A percentile compares a stretch with the other conserved stretches of the same genome.
Evolutionary conservation across 805 yeast genomes (phyloP).

Genomic region (Yueomyces sp.): DNA sequence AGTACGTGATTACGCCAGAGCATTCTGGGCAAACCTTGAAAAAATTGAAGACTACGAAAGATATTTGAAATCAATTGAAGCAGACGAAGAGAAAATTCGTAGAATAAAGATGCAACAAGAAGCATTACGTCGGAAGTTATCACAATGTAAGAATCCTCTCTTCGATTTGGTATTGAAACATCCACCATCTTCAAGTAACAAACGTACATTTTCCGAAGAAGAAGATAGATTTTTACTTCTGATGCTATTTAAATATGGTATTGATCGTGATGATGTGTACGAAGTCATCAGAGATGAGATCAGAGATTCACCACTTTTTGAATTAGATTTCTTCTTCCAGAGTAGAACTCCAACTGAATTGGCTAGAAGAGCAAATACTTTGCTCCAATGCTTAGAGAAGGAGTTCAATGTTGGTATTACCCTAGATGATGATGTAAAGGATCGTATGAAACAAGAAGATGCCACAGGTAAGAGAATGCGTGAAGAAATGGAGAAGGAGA

Average conservation of each 20-base stretch:
- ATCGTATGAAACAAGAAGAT: slow-evolving; percentile 19
- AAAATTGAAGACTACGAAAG: slow-evolving; percentile 85
- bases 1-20: slow-evolving; percentile 59
- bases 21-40: slow-evolving; percentile 67
- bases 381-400: slow-evolving; percentile 59
- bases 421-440: slow-evolving; percentile 14
- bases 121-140: slow-evolving; percentile 60
- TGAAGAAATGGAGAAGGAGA: slow-evolving; percentile 10
- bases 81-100: slow-evolving; percentile 74
- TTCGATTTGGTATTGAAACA: slow-evolving; percentile 59
- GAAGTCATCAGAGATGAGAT: slow-evolving; percentile 69
- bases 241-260: slow-evolving; percentile 66
- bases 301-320: slow-evolving; percentile 60
- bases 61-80: slow-evolving; percentile 65
- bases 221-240: slow-evolving; percentile 83
- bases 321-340: slow-evolving; percentile 79
- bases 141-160: slow-evolving; percentile 60
- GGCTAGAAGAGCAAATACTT: slow-evolving; percentile 66
- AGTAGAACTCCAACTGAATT: slow-evolving; percentile 69
- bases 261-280: slow-evolving; percentile 65
- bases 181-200: slow-evolving; percentile 46
- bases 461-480: slow-evolving; percentile 14
- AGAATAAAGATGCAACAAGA: slow-evolving; percentile 61
- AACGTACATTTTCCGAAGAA: slow-evolving; percentile 63
- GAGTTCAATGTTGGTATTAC: slow-evolving; percentile 39